Percentiles rank a stretch among this genome's conserved stretches.
Evolutionary conservation across 2,329 filamentous ascomycete genomes (phyloP).

Genomic region (Trichophyton rubrum): DNA sequence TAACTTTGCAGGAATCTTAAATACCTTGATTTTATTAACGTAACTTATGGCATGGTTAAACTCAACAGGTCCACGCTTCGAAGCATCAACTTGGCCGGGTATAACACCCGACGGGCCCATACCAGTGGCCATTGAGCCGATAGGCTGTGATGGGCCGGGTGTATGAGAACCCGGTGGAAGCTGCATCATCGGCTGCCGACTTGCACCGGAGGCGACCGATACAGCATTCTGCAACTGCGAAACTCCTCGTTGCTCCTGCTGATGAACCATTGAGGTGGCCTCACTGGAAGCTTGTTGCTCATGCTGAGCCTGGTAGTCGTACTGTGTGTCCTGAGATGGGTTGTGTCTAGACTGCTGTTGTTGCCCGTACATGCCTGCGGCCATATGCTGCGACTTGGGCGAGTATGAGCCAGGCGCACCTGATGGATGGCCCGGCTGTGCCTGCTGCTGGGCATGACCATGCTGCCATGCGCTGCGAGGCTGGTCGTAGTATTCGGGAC

Average conservation of each 20-base stretch:
- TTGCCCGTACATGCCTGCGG: conserved; percentile 19
- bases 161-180: conserved; percentile 32
- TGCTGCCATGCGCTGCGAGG: conserved; percentile 31
- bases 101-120: conserved; percentile 43
- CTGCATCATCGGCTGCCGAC: conserved; percentile 38
- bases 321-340: conserved; percentile 32
- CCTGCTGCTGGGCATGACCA: conserved; percentile 16
- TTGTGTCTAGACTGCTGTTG: conserved; percentile 24
- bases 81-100: conserved; percentile 44
- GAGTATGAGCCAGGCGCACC: conserved; percentile 28
- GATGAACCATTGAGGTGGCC: conserved; percentile 39
- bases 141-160: conserved; percentile 37
- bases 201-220: conserved; percentile 43
- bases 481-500: conserved; percentile 31
- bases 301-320: conserved; percentile 31
- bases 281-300: conserved; percentile 34
- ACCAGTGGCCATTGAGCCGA: conserved; percentile 51
- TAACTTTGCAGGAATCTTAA: conserved; percentile 15
- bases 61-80: conserved; percentile 87
- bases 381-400: conserved; percentile 29
- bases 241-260: conserved; percentile 53
- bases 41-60: conserved; percentile 99
- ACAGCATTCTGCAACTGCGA: conserved; percentile 55
- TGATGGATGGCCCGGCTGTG: conserved; percentile 9
- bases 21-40: conserved; percentile 98